These are phyloP conservation scores for Aspergillus udagawae DNA, from an alignment of 2,329 filamentous ascomycete species.

Conservation along the genomic window DNA sequence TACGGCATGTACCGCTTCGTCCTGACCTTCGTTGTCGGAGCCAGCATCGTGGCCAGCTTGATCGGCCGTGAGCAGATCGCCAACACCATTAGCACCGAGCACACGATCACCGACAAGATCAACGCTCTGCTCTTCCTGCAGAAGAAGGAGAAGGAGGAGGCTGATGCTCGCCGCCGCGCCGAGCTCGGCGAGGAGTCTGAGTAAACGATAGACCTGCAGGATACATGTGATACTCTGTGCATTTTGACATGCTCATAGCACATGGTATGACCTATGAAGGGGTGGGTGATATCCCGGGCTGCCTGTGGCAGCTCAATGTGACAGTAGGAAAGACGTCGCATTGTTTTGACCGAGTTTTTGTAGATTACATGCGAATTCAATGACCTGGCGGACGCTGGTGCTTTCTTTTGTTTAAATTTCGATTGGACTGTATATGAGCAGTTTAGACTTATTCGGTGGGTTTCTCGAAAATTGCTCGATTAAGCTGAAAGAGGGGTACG, in stretches of 20 bases:
- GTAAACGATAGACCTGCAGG: constrained; percentile 20
- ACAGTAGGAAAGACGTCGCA: constrained; percentile 14
- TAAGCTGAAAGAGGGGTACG: neutral
- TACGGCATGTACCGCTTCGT: constrained; percentile 89
- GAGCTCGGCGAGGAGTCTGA: constrained; percentile 27
- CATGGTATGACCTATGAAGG: neutral
- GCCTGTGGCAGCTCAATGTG: constrained; percentile 10
- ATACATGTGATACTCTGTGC: neutral
- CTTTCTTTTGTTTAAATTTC: constrained; percentile 24
- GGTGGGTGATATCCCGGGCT: neutral
- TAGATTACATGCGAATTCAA: constrained; percentile 34
- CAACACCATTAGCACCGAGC: constrained; percentile 28
- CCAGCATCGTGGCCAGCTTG: constrained; percentile 73
- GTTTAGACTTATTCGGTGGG: neutral
- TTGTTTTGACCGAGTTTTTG: constrained; percentile 30
- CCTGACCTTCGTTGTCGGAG: constrained; percentile 82
- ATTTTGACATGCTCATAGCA: neutral
- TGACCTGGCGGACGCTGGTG: constrained; percentile 23
- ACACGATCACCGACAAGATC: constrained; percentile 48
- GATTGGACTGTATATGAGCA: neutral
- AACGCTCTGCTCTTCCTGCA: constrained; percentile 49
- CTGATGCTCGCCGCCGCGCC: constrained; percentile 33
- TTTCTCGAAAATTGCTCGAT: neutral
- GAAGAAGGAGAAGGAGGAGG: constrained; percentile 45
- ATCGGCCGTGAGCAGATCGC: constrained; percentile 77